Conservation (phyloP, 116 monocot genomes). For the Papilionanthe hybrid region DNA sequence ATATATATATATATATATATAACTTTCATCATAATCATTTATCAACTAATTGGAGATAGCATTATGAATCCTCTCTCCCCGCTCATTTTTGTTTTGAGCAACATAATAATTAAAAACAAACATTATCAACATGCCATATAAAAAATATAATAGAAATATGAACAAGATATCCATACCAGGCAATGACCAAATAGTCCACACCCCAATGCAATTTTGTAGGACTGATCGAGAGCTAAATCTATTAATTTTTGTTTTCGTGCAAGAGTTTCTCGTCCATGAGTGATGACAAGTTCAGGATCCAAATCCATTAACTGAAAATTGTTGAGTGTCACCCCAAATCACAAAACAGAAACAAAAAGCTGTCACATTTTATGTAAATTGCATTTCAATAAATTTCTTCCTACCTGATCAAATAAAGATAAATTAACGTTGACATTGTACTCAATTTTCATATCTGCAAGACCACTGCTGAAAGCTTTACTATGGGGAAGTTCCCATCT, state of each 20-base stretch:
- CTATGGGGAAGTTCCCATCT: constrained; percentile 77
- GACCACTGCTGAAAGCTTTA: constrained; percentile 89
- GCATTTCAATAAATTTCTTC: neutral
- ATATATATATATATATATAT: too few relatives aligned
- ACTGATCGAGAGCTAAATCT: constrained; percentile 48
- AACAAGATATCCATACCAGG: constrained; percentile 43
- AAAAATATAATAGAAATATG: neutral
- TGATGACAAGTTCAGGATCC: constrained; percentile 62
- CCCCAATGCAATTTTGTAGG: constrained; percentile 72
- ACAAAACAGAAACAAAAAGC: constrained; percentile 2
- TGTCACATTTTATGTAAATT: neutral
- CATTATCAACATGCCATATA: neutral
- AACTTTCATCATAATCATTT: neutral
- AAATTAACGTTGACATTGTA: constrained; percentile 65
- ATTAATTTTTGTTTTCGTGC: constrained; percentile 57
- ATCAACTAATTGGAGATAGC: neutral
- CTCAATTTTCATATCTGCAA: constrained; percentile 74
- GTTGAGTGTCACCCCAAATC: neutral
- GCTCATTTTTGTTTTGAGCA: neutral
- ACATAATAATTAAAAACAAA: neutral
- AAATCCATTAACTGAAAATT: constrained; percentile 53
- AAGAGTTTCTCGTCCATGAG: constrained; percentile 43
- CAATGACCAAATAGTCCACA: constrained; percentile 69
- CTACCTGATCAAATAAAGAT: constrained; percentile 71
- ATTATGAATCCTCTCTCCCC: neutral